These are phyloP conservation scores for Fragaria ananassa DNA, from an alignment of 306 rosid species.

Conservation along the genomic window DNA sequence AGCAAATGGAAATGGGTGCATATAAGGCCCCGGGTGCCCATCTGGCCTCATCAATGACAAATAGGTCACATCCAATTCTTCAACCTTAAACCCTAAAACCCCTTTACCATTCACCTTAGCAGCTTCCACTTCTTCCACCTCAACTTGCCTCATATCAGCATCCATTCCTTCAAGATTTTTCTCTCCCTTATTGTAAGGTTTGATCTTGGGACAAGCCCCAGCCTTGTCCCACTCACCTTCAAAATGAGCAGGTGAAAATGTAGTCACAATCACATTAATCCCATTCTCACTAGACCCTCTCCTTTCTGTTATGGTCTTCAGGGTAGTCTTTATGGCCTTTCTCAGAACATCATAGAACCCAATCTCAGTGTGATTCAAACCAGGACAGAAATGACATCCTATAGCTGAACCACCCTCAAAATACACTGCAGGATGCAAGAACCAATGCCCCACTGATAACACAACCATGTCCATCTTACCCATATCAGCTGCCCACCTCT, in stretches of 20 bases:
- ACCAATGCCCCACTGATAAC: slow-evolving; percentile 88
- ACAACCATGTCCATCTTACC: slow-evolving; percentile 50
- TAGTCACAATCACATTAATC: slow-evolving; percentile 53
- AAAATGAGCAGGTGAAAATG: slow-evolving; percentile 88
- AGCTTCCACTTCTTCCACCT: slow-evolving; percentile 64
- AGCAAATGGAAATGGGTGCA: slow-evolving; percentile 74
- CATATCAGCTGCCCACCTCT: slow-evolving; percentile 71
- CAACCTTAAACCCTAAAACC: slow-evolving; percentile 38
- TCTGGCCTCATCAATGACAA: slow-evolving; percentile 75
- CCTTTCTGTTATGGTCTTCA: slow-evolving; percentile 48
- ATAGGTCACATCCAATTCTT: slow-evolving; percentile 69
- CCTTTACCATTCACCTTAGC: slow-evolving; percentile 41
- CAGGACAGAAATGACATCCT: slow-evolving; percentile 90
- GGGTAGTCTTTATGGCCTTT: slow-evolving; percentile 61
- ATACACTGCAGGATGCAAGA: slow-evolving; percentile 83
- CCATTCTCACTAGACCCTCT: slow-evolving; percentile 27
- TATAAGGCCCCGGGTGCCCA: slow-evolving; percentile 91
- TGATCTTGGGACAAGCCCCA: slow-evolving; percentile 74
- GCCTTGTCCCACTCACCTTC: slow-evolving; percentile 91
- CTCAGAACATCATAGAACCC: slow-evolving; percentile 78
- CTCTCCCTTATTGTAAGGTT: slow-evolving; percentile 52
- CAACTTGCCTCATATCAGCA: slow-evolving; percentile 63
- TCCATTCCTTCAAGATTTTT: slow-evolving; percentile 79
- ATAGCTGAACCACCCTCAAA: slow-evolving; percentile 50
- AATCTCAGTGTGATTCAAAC: slow-evolving; percentile 70